These are phyloP conservation scores for Backusella westeae DNA, from an alignment of 192 early-diverging fungal species.

Conservation along the genomic window DNA sequence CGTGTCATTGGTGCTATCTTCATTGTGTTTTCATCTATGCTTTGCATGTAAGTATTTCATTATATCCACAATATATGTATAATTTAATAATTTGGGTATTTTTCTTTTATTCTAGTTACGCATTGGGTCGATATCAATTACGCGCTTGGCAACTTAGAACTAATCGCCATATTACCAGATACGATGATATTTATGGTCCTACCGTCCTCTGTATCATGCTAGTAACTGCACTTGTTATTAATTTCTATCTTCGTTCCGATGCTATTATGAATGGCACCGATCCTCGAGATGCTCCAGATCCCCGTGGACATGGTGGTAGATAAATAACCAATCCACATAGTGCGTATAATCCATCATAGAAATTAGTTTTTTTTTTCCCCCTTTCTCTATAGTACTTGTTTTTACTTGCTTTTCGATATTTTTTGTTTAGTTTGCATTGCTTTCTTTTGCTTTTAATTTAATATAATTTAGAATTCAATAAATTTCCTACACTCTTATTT, in stretches of 20 bases:
- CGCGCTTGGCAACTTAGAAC: constrained; percentile 31
- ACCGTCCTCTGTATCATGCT: constrained; percentile 31
- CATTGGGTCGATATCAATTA: constrained; percentile 27
- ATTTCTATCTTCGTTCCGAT: constrained; percentile 33
- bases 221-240: constrained; percentile 26
- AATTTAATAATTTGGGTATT: background rate
- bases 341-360: background rate
- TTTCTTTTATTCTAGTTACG: constrained; percentile 25
- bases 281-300: background rate
- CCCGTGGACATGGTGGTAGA: background rate
- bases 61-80: background rate
- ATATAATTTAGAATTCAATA: background rate
- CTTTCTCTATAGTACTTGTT: background rate
- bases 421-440: background rate
- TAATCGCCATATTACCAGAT: constrained; percentile 3
- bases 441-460: background rate
- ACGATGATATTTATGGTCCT: constrained; percentile 36
- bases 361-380: background rate
- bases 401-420: background rate
- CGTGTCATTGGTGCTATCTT: constrained; percentile 66
- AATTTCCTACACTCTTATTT: background rate
- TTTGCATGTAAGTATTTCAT: constrained; percentile 61
- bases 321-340: background rate
- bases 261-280: background rate
- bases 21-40: constrained; percentile 66